Base-by-base conservation (phyloP, 805 yeast species). In the Kurtzmaniella cleridarum region DNA sequence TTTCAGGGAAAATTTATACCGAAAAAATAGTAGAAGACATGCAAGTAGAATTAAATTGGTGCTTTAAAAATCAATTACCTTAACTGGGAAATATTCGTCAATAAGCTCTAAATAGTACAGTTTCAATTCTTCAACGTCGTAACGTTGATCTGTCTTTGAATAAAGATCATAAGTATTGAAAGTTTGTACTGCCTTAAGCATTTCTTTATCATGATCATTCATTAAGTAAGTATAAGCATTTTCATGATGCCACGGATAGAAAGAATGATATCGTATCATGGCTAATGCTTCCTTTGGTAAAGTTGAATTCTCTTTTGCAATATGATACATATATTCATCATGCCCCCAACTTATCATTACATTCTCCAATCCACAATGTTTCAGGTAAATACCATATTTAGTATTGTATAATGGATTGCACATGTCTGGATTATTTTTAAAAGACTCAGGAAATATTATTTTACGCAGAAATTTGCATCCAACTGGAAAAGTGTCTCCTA, bases 321-420 rank as follows among this genome's bases (percentile, higher is more conserved):
- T 64, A 50, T 81, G 85, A 47, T 80, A 81, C 84, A 81, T 79
- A 57, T 81, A 81, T 52, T 81, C 89, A 54, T 81, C 89, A 50
- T 81, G 89, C 4, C 89, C 89, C 88, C 87, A 81, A 40, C 84
- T 78, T 31, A 81, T 57, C 83, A 81, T 79, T 20, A 81, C 84
- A 30, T 78, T 76, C 42, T 78, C 84, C 27, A 81, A 55, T 0
- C 89, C 89, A 55, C 87, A 80, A 42, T 75, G 68, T 29, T 71
- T 74, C 24, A 76, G 71, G 52, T 81, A 81, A 26, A 81, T 76
- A 3, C 89, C 89, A 53, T 70, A 78, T 53, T 80, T 79, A 14
- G 83, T 69, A 38, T 74, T 75, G 55, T 81, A 81, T 30, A 81
- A 64, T 5, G 87, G 87, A 48, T 81, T 81, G 16, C 64, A 57